Evolutionary conservation across 306 rosid species (phyloP), one percentile per base, ranked within the genome.

Genomic region (Medicago arabica): DNA sequence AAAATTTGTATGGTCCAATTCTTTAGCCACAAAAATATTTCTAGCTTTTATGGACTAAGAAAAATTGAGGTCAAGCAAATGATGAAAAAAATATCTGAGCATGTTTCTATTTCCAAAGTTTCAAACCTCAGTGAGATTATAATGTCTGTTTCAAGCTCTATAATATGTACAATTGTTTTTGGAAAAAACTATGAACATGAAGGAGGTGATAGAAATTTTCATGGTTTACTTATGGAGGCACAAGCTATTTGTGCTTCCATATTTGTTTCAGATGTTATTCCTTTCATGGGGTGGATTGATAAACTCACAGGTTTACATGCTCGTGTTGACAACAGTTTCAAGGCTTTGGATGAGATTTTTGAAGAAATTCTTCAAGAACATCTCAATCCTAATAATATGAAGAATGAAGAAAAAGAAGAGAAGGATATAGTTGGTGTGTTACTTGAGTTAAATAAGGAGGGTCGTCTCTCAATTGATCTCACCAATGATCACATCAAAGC

Each of bases 291-390:
- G 9, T 79, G 83, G 78, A 54, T 79, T 64, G 78, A 72, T 79
- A 79, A 15, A 54, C 2, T 79, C 7, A 63, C 0, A 0, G 82
- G 82, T 6, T 1, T 71, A 2, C 9, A 11, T 6, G 49, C 7
- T 11, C 78, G 74, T 16, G 50, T 79, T 0, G 68, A 79, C 2
- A 9, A 21, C 4, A 53, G 0, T 25, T 83, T 61, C n/a, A 49
- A 47, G 2, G 78, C 70, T 70, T 10, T 88, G 19, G 74, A 79
- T 74, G 0, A 1, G 12, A 66, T 86, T n/a, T 82, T 51, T 39
- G 84, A 88, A 59, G 53, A 58, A 12, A 79, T 79, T 0, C 62
- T 81, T 0, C 38, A 81, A 2, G 67, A 75, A 39, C 80, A 75
- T 38, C 8, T 75, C 31, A 9, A 80, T 60, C 66, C 71, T 0